A percentile compares a stretch with the other conserved stretches of the same genome.
phyloP scores from a whole-genome alignment of 139 green algal species.

The Chlorella vulgaris region DNA sequence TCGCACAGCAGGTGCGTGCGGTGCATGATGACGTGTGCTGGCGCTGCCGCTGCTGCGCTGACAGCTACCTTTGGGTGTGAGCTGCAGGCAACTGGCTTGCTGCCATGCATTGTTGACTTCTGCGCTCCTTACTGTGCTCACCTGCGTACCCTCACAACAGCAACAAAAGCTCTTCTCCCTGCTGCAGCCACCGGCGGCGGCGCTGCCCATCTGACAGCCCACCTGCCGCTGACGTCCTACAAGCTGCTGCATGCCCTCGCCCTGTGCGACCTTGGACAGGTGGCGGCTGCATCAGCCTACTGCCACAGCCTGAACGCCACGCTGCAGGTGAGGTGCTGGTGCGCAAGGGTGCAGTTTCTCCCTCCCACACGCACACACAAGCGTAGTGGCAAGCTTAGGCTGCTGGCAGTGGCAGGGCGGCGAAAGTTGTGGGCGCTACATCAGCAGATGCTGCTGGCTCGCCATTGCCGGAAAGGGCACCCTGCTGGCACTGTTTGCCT shows the following conservation, averaged over 20 bases:
- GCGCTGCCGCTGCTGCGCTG: not conserved
- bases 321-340: slow-evolving; percentile 13
- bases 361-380: too few relatives aligned
- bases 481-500: too few relatives aligned
- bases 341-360: not conserved
- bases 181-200: slow-evolving; percentile 25
- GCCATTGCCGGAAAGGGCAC: too few relatives aligned
- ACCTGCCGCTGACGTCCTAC: slow-evolving; percentile 66
- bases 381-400: not conserved
- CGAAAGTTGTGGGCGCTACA: too few relatives aligned
- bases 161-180: not conserved
- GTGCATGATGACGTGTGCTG: not conserved
- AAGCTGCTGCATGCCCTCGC: slow-evolving; percentile 64
- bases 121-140: too few relatives aligned
- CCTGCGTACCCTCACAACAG: too few relatives aligned
- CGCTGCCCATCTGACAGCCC: not conserved
- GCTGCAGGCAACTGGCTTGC: too few relatives aligned
- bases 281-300: slow-evolving; percentile 52
- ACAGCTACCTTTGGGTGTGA: too few relatives aligned
- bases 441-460: not conserved
- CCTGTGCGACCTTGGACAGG: slow-evolving; percentile 53
- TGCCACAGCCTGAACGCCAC: slow-evolving; percentile 26
- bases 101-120: too few relatives aligned
- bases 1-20: slow-evolving; percentile 37
- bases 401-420: too few relatives aligned